Percentiles rank a stretch among this genome's conserved stretches.
Conservation (phyloP, 73 alveolate genomes). For the Paramecium pentaurelia region DNA sequence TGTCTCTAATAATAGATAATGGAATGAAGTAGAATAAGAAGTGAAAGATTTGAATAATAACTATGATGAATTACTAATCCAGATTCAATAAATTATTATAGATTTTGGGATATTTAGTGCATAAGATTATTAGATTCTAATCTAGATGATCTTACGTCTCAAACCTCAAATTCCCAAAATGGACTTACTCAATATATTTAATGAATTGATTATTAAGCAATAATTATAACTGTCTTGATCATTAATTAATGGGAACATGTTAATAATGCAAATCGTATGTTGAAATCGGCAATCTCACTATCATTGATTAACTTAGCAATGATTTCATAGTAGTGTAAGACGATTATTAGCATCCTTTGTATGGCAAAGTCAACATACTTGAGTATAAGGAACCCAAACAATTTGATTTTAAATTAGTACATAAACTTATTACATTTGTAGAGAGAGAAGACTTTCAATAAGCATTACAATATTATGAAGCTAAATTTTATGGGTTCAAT, state of each 20-base stretch:
- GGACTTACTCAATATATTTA: constrained; percentile 14
- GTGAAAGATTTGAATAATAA: background rate
- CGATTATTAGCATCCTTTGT: background rate
- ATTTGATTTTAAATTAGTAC: background rate
- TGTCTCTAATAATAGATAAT: background rate
- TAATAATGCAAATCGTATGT: constrained; percentile 1
- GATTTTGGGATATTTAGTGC: background rate
- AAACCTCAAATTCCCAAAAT: background rate
- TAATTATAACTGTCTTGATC: background rate
- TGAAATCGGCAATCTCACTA: background rate
- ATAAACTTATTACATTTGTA: background rate
- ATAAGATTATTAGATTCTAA: background rate
- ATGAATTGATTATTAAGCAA: constrained; percentile 15
- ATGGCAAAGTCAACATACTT: background rate
- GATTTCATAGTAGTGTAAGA: background rate
- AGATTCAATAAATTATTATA: background rate
- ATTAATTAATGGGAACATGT: background rate
- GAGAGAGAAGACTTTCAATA: background rate
- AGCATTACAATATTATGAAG: constrained; percentile 29
- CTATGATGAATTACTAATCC: background rate
- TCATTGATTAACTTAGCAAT: background rate
- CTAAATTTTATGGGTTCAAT: constrained; percentile 19
- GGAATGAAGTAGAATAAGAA: background rate
- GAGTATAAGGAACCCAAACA: background rate
- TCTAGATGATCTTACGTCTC: background rate